Evolutionary conservation across 495 filamentous ascomycete species (phyloP).

Genomic region (Aspergillus nanangensis): DNA sequence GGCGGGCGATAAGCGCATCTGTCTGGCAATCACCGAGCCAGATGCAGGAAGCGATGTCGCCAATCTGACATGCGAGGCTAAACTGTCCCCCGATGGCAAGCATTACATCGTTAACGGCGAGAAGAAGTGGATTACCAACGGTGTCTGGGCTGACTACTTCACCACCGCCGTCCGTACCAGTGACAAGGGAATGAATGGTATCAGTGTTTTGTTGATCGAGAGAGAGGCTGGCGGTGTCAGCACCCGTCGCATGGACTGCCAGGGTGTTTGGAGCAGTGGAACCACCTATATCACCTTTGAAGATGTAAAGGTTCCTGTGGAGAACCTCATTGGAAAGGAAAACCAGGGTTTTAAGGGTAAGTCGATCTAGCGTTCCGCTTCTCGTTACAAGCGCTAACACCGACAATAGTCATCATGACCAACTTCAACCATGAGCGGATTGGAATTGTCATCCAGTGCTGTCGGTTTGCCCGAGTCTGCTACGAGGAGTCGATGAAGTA

Average conservation of each 20-base stretch:
- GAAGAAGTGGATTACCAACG: constrained; percentile 99
- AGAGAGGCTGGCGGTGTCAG: constrained; percentile 75
- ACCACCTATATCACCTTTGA: constrained; percentile 98
- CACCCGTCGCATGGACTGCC: constrained; percentile 95
- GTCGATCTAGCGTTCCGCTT: not conserved
- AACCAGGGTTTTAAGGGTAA: constrained; percentile 93
- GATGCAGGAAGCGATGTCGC: constrained; percentile 87
- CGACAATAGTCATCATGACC: constrained; percentile 74
- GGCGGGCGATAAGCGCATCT: constrained; percentile 92
- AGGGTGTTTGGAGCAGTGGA: constrained; percentile 91
- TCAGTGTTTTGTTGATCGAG: constrained; percentile 86
- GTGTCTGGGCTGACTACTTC: constrained; percentile 95
- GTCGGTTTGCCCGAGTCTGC: constrained; percentile 94
- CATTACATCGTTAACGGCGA: constrained; percentile 99
- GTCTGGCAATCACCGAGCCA: constrained; percentile 79
- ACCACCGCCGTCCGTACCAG: constrained; percentile 94
- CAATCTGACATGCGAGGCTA: constrained; percentile 91
- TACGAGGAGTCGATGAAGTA: constrained; percentile 96
- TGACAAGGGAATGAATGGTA: constrained; percentile 78
- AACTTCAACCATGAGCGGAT: constrained; percentile 99
- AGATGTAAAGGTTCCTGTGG: constrained; percentile 96
- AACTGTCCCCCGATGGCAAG: constrained; percentile 89
- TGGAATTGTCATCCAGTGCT: constrained; percentile 95
- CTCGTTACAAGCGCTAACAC: not conserved
- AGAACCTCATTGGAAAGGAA: constrained; percentile 95